phyloP scores from a whole-genome alignment of 1,284 basidiomycete species.

The Cryptococcus sp. region DNA sequence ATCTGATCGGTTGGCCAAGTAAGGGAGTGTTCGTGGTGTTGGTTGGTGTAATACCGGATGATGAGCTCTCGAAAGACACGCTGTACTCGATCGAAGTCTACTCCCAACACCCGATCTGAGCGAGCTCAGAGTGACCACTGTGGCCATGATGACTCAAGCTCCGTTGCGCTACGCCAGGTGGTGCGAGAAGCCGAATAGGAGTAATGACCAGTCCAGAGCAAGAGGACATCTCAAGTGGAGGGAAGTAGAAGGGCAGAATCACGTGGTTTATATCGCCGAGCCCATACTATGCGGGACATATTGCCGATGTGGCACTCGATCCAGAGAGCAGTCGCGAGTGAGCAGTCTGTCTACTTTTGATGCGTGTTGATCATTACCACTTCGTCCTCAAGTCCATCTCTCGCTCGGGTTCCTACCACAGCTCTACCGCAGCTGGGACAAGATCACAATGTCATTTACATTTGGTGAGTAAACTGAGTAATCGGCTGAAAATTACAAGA shows the following conservation, averaged over 20 bases:
- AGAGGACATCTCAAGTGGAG: slow-evolving; percentile 11
- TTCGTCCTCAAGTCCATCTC: too few relatives aligned
- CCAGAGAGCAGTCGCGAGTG: background rate
- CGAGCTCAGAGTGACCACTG: too few relatives aligned
- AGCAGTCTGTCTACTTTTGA: background rate
- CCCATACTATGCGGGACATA: background rate
- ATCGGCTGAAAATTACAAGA: background rate
- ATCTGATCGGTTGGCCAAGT: too few relatives aligned
- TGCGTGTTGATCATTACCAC: too few relatives aligned
- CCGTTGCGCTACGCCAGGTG: background rate
- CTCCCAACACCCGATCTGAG: background rate
- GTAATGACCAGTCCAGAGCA: too few relatives aligned
- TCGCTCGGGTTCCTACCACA: too few relatives aligned
- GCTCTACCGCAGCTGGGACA: too few relatives aligned
- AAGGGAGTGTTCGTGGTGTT: too few relatives aligned
- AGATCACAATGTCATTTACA: background rate
- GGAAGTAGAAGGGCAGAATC: background rate
- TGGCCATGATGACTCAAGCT: background rate
- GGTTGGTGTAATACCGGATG: too few relatives aligned
- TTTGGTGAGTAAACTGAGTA: background rate
- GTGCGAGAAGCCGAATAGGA: too few relatives aligned
- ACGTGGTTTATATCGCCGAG: background rate
- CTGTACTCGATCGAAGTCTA: too few relatives aligned
- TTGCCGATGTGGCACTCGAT: background rate
- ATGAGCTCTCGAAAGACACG: too few relatives aligned